Conservation (phyloP, 2,329 filamentous ascomycete species). For the Colletotrichum sojae region DNA sequence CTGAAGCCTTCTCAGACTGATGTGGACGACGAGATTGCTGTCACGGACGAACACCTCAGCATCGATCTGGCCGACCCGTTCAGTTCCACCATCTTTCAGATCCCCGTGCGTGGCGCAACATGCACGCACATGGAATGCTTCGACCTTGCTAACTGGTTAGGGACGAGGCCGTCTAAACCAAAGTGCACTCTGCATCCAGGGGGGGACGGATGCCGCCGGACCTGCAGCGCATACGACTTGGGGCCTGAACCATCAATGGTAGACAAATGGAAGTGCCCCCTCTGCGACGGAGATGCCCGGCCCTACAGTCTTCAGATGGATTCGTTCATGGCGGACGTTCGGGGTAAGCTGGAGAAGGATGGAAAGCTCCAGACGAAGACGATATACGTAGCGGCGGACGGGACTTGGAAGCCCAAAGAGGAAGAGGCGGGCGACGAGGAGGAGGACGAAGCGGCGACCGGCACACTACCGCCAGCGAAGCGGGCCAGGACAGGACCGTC, state of each 20-base stretch:
- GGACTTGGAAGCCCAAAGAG: slow-evolving; percentile 51
- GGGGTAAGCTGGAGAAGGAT: slow-evolving; percentile 60
- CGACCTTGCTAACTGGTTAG: slow-evolving; percentile 86
- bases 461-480: slow-evolving; percentile 28
- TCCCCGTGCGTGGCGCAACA: slow-evolving; percentile 77
- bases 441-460: slow-evolving; percentile 13
- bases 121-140: slow-evolving; percentile 92
- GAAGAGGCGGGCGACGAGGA: slow-evolving; percentile 49
- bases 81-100: slow-evolving; percentile 73
- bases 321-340: slow-evolving; percentile 78
- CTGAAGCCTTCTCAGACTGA: slow-evolving; percentile 51
- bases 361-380: slow-evolving; percentile 46
- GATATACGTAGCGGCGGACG: slow-evolving; percentile 49
- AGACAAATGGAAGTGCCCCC: slow-evolving; percentile 89
- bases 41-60: slow-evolving; percentile 70
- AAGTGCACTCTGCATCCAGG: slow-evolving; percentile 52
- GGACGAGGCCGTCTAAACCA: slow-evolving; percentile 70
- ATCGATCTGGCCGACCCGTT: slow-evolving; percentile 79
- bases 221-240: slow-evolving; percentile 29
- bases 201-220: slow-evolving; percentile 56
- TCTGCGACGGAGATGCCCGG: slow-evolving; percentile 83
- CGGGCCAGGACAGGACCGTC: slow-evolving; percentile 24
- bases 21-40: slow-evolving; percentile 73
- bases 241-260: slow-evolving; percentile 65
- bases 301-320: slow-evolving; percentile 81